Evolutionary conservation across 139 green algal species (phyloP), one percentile per base, ranked within the genome.

Genomic region (Picochlorum sp.): DNA sequence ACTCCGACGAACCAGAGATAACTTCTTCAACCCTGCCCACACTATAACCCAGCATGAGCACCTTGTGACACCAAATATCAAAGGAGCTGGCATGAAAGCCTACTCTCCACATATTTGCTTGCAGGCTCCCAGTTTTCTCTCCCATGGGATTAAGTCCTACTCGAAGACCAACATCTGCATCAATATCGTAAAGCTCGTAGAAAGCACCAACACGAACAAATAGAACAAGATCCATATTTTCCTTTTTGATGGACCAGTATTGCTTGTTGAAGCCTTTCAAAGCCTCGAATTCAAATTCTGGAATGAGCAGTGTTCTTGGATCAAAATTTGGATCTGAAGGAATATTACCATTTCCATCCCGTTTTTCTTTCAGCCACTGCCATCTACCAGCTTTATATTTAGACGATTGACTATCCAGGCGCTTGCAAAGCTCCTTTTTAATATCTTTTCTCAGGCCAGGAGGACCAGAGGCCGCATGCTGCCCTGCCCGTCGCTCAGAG

Each of bases 51-150:
- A 81, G 61, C 1, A 65, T 64, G 26, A 87, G 69, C 49, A 86
- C 72, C 58, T 74, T 80, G 24, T 60, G 60, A 3, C 55, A 54
- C 78, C 78, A 87, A 18, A 59, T 14, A 3, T 69, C 50, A 55
- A 87, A 87, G 36, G 50, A 50, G 24, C 66, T 61, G 12, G 63
- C 67, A 29, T 50, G 70, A 59, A 70, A 84, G 22, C 79, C 79
- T 22, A 74, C 69, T 31, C 80, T 84, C 80, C 80, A 87, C 78
- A 87, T 86, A 72, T 87, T 87, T 6, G 66, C 41, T 1, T 55
- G 39, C 3, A 49, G 55, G 30, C 47, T 32, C 9, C 56, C 49
- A 0, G 33, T 36, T 1, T n/a, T n/a, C n/a, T n/a, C n/a, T n/a
- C 78, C 77, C 40, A 63, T 74, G 7, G 79, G 53, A 39, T 76